These are phyloP conservation scores for Tylopilus cervinicoccineus DNA, from an alignment of 768 basidiomycete species.

Conservation along the genomic window DNA sequence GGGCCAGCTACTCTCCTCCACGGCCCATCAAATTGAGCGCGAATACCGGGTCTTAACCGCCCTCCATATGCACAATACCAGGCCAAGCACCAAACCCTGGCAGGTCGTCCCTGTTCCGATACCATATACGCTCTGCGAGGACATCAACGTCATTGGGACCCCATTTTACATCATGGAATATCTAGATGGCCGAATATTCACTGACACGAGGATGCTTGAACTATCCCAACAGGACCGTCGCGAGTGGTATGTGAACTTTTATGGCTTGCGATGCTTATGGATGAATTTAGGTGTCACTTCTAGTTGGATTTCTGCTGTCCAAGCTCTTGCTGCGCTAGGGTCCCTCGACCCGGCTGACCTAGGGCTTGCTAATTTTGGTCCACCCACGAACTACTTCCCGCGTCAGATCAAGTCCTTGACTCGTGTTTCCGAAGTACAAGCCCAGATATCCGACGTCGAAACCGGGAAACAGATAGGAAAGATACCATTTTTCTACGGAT, in stretches of 20 bases:
- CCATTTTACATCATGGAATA: conserved; percentile 98
- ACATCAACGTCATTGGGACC: conserved; percentile 73
- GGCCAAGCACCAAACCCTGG: conserved; percentile 43
- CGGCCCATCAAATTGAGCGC: conserved; percentile 93
- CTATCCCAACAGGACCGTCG: conserved; percentile 55
- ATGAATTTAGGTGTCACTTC: background rate
- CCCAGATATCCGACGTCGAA: conserved; percentile 62
- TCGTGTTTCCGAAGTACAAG: conserved; percentile 76
- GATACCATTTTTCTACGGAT: conserved; percentile 70
- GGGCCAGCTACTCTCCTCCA: conserved; percentile 80
- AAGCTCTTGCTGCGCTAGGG: conserved; percentile 64
- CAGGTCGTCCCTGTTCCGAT: conserved; percentile 78
- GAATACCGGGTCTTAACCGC: conserved; percentile 82
- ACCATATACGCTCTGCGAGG: conserved; percentile 80
- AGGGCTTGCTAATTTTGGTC: conserved; percentile 69
- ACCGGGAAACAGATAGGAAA: conserved; percentile 55
- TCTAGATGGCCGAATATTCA: conserved; percentile 90
- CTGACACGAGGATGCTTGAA: conserved; percentile 74
- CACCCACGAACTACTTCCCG: conserved; percentile 80
- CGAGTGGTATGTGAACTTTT: conserved; percentile 55
- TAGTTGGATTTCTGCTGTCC: conserved; percentile 78
- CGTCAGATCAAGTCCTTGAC: conserved; percentile 90
- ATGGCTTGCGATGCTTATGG: background rate
- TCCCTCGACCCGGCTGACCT: conserved; percentile 60
- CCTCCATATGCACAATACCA: conserved; percentile 68